Evolutionary conservation across 2,329 filamentous ascomycete genomes (phyloP).

Genomic region (Sporothrix mexicana): DNA sequence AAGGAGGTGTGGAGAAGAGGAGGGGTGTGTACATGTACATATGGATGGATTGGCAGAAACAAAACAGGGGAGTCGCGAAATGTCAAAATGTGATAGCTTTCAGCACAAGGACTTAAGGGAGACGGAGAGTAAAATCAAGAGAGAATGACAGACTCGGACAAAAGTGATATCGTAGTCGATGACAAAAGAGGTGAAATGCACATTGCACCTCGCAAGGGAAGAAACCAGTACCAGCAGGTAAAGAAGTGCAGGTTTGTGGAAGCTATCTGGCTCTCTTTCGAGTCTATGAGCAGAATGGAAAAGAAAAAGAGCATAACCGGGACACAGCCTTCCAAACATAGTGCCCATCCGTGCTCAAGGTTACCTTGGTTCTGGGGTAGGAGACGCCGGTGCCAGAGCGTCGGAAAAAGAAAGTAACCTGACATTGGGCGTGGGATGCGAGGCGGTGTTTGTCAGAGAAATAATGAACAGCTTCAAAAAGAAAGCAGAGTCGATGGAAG

Average conservation of each 20-base stretch:
- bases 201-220: not conserved
- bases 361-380: not conserved
- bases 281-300: not conserved
- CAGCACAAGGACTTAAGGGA: conserved; percentile 9
- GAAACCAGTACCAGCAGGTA: no score
- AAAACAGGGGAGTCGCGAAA: not conserved
- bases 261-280: no score
- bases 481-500: not conserved
- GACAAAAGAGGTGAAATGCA: not conserved
- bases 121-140: not conserved
- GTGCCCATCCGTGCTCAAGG: not conserved
- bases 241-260: no score
- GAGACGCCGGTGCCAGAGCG: not conserved
- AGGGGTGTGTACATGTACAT: conserved; percentile 1
- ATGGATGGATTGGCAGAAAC: not conserved
- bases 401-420: conserved; percentile 14
- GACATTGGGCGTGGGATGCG: not conserved
- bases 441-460: not conserved
- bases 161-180: not conserved
- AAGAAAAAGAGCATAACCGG: not conserved
- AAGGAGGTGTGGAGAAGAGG: conserved; percentile 18
- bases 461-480: not conserved
- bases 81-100: conserved; percentile 7
- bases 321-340: no score
- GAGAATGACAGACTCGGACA: not conserved